A percentile compares a stretch with the other conserved stretches of the same genome.
Conservation (phyloP, 2,329 filamentous ascomycete species). For the Ophiocordyceps robertsii region DNA sequence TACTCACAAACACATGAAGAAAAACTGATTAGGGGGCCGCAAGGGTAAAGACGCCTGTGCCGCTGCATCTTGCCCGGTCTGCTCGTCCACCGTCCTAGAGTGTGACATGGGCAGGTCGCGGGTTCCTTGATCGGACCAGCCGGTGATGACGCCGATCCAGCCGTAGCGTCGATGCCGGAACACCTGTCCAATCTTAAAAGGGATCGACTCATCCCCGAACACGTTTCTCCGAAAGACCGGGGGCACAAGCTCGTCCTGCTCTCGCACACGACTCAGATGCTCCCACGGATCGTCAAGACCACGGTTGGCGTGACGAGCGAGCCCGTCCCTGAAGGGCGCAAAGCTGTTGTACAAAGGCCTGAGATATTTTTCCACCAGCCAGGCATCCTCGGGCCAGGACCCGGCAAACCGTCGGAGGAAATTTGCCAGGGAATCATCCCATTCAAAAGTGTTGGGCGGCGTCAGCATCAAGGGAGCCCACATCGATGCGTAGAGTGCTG, state of each 20-base stretch:
- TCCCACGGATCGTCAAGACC: constrained; percentile 16
- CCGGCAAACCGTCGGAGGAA: constrained; percentile 36
- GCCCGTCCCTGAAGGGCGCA: constrained; percentile 14
- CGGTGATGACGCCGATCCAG: constrained; percentile 71
- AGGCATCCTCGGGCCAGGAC: constrained; percentile 48
- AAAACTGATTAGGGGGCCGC: constrained; percentile 39
- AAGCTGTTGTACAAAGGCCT: constrained; percentile 44
- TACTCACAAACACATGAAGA: constrained; percentile 69
- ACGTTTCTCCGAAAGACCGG: constrained; percentile 17
- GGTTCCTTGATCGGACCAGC: constrained; percentile 54
- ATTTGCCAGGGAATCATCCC: constrained; percentile 49
- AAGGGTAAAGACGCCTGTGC: constrained; percentile 3
- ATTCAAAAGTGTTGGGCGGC: constrained; percentile 31
- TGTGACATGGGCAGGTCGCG: constrained; percentile 13
- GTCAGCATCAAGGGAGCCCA: constrained; percentile 55
- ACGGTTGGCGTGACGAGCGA: constrained; percentile 12
- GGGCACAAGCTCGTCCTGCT: constrained; percentile 29
- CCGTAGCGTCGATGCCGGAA: constrained; percentile 72
- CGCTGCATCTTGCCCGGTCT: constrained; percentile 12
- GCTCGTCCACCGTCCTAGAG: constrained; percentile 12
- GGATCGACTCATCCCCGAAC: constrained; percentile 10
- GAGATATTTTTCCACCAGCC: constrained; percentile 53
- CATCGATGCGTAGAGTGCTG: constrained; percentile 56
- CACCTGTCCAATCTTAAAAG: constrained; percentile 64
- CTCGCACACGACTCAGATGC: constrained; percentile 21